phyloP scores from a whole-genome alignment of 202 grass and related monocot species.

The Zoysia matrella region DNA sequence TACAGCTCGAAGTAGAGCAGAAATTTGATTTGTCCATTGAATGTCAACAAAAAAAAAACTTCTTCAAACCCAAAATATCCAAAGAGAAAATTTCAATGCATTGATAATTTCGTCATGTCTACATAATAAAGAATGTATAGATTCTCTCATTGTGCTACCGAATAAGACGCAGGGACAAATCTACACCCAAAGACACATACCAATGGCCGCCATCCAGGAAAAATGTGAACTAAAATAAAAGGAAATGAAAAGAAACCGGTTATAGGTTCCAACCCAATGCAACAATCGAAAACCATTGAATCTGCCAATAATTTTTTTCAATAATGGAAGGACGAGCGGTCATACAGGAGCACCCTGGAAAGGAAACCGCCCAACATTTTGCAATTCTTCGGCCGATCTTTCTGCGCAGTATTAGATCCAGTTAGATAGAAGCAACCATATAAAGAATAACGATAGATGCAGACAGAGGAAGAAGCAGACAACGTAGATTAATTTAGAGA shows the following conservation, averaged over 20 bases:
- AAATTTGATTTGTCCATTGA: neutral
- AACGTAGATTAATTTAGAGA: neutral
- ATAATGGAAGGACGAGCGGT: constrained; percentile 6
- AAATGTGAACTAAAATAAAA: neutral
- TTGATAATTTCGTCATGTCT: neutral
- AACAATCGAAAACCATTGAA: neutral
- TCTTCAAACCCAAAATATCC: neutral
- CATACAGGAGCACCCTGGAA: constrained; percentile 71
- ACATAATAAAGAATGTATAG: neutral
- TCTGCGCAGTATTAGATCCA: constrained; percentile 56
- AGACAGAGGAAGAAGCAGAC: too few species aligned
- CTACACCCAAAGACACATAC: neutral
- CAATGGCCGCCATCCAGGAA: neutral
- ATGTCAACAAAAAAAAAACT: neutral
- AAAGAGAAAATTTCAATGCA: neutral
- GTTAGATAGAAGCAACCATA: neutral
- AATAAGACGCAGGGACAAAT: constrained; percentile 20
- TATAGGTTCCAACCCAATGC: neutral
- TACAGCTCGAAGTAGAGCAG: neutral
- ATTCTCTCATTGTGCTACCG: constrained; percentile 13
- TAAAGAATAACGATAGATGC: neutral
- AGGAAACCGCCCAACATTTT: constrained; percentile 74
- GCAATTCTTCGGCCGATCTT: too few species aligned
- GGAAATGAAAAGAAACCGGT: neutral
- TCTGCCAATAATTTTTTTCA: neutral